phyloP scores from a whole-genome alignment of 306 rosid species.

The Lablab purpureus region DNA sequence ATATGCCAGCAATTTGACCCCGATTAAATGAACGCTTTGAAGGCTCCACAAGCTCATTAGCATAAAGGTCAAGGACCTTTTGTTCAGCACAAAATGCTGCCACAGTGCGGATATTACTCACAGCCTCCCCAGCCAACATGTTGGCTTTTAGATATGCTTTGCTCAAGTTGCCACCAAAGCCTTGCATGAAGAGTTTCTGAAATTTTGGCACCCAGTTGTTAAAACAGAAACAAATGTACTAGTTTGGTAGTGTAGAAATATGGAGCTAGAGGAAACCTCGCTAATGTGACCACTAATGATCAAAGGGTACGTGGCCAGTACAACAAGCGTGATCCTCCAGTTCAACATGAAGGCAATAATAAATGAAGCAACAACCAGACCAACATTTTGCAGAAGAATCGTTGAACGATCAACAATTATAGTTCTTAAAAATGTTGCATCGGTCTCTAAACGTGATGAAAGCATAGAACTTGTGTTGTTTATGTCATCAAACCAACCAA shows the following conservation, averaged over 20 bases:
- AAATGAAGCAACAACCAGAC: slow-evolving; percentile 74
- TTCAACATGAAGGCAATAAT: slow-evolving; percentile 80
- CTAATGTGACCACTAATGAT: slow-evolving; percentile 95
- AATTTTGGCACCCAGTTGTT: slow-evolving; percentile 33
- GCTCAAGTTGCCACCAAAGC: slow-evolving; percentile 95
- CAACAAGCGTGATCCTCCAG: slow-evolving; percentile 88
- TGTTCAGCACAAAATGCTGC: slow-evolving; percentile 91
- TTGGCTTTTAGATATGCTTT: slow-evolving; percentile 89
- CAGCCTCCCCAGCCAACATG: slow-evolving; percentile 95
- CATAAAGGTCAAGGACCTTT: slow-evolving; percentile 75
- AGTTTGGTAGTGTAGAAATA: slow-evolving; percentile 10
- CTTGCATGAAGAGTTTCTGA: slow-evolving; percentile 90
- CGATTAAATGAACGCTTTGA: slow-evolving; percentile 72
- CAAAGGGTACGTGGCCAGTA: slow-evolving; percentile 87
- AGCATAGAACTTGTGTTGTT: slow-evolving; percentile 89
- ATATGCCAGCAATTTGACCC: slow-evolving; percentile 91
- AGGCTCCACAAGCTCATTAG: slow-evolving; percentile 79
- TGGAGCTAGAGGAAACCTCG: slow-evolving; percentile 60
- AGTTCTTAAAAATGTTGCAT: slow-evolving; percentile 78
- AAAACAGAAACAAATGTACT: neutral
- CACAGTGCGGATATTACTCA: slow-evolving; percentile 89
- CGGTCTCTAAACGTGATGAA: slow-evolving; percentile 82
- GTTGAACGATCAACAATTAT: slow-evolving; percentile 83
- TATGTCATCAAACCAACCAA: slow-evolving; percentile 86
- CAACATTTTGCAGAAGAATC: slow-evolving; percentile 82